Base-by-base conservation (phyloP, 2,329 filamentous ascomycete genomes). In the Aschersonia sp. region DNA sequence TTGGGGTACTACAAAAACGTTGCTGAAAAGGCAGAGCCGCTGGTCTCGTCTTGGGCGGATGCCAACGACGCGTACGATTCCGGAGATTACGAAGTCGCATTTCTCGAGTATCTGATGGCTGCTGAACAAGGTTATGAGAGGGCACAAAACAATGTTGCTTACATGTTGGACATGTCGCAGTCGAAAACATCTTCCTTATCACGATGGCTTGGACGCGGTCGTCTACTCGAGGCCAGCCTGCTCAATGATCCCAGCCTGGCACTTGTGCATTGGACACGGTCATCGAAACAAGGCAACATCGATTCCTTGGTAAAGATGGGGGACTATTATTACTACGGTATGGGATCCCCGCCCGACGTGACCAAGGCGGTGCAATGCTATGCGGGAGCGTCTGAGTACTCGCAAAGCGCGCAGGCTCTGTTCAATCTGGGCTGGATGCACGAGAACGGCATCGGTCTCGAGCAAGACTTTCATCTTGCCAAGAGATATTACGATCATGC, bases 351-450 rank as follows among this genome's bases (percentile, higher is more conserved):
- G 5, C 58, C 70, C 0, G 85, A 94, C 54, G 69, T 85, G 20
- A 82, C 89, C 56, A 95, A 95, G 64, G 94, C 94, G 5, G 89
- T 89, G 0, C 82, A 85, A 43, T 98, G 92, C 68, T 98, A 98
- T 58, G 84, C 85, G 47, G 85, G 87, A 4, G 92, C 92, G 1
- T 89, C 89, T 0, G 92, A 98, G 60, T 89, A 85, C 51, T 82
- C 91, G 55, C 84, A 89, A 59, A 94, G 88, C 56, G 92, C 91
- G 2, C 94, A 98, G 65, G 92, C 94, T 10, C 79, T 96, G 49
- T 98, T 89, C 78, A 97, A 98, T 58, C 72, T 98, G 10, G 94
- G 92, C 4, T 98, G 92, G 92, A 97, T 98, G 91, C 89, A 98
- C 59, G 92, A 98, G 66, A 96, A 97, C 59, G 92, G 92, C 5